Percentiles rank a stretch among this genome's conserved stretches.
Evolutionary conservation across 768 basidiomycete genomes (phyloP).

Genomic region (Pholiota molesta): DNA sequence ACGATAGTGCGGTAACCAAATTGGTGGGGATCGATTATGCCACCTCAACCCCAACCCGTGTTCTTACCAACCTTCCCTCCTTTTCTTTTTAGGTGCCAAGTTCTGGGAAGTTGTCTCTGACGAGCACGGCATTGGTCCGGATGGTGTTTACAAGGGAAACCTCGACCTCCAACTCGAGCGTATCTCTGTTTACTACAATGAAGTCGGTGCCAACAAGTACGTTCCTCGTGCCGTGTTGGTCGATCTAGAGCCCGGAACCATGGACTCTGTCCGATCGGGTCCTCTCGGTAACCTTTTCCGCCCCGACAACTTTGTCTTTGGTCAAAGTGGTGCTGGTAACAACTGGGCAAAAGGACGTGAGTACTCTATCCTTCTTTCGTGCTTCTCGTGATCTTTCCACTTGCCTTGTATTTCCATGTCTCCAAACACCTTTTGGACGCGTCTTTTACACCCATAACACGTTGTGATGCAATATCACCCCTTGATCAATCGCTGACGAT

Average conservation of each 20-base stretch:
- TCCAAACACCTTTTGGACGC: conserved; percentile 23
- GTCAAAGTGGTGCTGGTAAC: conserved; percentile 98
- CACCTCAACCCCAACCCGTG: conserved; percentile 14
- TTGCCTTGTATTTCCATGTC: neutral
- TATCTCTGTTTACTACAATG: conserved; percentile 98
- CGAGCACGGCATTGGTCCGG: conserved; percentile 94
- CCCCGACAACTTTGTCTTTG: conserved; percentile 98
- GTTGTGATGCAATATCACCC: conserved; percentile 12
- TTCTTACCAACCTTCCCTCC: conserved; percentile 19
- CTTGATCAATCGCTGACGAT: conserved; percentile 24
- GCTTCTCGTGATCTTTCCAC: conserved; percentile 4
- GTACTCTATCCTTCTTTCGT: conserved; percentile 35
- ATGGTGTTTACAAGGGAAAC: conserved; percentile 92
- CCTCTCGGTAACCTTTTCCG: conserved; percentile 93
- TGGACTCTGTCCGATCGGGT: conserved; percentile 91
- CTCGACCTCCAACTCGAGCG: conserved; percentile 96
- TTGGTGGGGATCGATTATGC: conserved; percentile 62
- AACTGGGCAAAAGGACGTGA: conserved; percentile 99
- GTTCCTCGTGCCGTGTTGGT: conserved; percentile 97
- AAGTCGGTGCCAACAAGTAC: conserved; percentile 93
- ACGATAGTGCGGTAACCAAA: conserved; percentile 95
- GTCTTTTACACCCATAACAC: conserved; percentile 16
- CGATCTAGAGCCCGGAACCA: conserved; percentile 97
- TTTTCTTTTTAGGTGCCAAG: conserved; percentile 69
- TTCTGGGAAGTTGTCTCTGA: conserved; percentile 99